Conservation (phyloP, 2,329 filamentous ascomycete genomes). For the Proliferodiscus dingleyae region DNA sequence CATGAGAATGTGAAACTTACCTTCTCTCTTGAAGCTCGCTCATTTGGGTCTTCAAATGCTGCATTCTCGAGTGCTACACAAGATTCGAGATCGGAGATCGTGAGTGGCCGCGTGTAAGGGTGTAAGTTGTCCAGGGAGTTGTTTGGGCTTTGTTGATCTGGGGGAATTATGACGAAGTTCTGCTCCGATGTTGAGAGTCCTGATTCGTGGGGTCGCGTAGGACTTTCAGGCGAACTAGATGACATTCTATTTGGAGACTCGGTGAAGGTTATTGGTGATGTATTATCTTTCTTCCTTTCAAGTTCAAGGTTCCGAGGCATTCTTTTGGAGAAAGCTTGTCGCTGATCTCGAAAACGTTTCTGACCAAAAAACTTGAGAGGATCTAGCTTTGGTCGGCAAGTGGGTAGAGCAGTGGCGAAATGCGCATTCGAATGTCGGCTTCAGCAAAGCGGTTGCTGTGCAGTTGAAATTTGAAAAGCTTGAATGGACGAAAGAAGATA, state of each 20-base stretch:
- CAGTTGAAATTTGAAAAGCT: neutral
- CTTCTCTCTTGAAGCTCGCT: conserved; percentile 51
- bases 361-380: too few relatives aligned
- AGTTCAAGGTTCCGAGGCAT: conserved; percentile 1
- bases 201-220: neutral
- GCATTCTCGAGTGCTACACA: conserved; percentile 51
- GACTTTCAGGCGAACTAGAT: neutral
- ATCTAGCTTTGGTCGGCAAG: too few relatives aligned
- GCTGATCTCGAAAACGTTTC: too few relatives aligned
- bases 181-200: neutral
- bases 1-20: conserved; percentile 32
- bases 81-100: conserved; percentile 58
- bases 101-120: conserved; percentile 71
- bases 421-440: too few relatives aligned
- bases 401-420: too few relatives aligned
- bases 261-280: conserved; percentile 6
- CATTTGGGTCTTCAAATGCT: conserved; percentile 45
- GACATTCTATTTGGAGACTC: conserved; percentile 10
- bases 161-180: conserved; percentile 7
- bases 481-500: neutral
- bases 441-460: neutral
- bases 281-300: neutral
- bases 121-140: conserved; percentile 51
- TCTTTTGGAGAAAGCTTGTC: neutral
- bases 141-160: conserved; percentile 18